phyloP scores from a whole-genome alignment of 2,329 filamentous ascomycete genomes.

The Metarhizium rileyi region DNA sequence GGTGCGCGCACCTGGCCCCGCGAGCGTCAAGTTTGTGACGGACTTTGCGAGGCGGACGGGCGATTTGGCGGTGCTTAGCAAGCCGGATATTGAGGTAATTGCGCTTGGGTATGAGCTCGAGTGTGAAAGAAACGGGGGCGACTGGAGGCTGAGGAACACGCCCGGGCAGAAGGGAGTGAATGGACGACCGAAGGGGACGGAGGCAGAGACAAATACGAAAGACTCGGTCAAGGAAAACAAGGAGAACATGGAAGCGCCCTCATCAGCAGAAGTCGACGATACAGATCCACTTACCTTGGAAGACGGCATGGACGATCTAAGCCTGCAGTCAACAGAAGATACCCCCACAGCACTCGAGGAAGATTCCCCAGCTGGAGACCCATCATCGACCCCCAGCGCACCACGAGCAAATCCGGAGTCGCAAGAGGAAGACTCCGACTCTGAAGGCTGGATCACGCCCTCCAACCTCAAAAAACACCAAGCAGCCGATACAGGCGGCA shows the following conservation, averaged over 20 bases:
- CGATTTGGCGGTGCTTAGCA: slow-evolving; percentile 78
- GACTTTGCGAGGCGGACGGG: slow-evolving; percentile 86
- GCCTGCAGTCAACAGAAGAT: slow-evolving; percentile 9
- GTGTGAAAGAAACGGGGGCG: slow-evolving; percentile 78
- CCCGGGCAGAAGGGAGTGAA: slow-evolving; percentile 75
- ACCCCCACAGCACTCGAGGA: not conserved
- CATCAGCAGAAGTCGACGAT: slow-evolving; percentile 10
- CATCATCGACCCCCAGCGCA: not conserved
- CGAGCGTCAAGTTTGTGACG: slow-evolving; percentile 68
- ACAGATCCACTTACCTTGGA: slow-evolving; percentile 11
- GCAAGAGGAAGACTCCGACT: slow-evolving; percentile 26
- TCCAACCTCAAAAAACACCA: slow-evolving; percentile 83
- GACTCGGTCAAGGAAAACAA: not conserved
- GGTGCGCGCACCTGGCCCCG: slow-evolving; percentile 61
- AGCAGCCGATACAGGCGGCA: slow-evolving; percentile 47
- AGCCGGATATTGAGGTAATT: slow-evolving; percentile 79
- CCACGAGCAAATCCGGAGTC: slow-evolving; percentile 10
- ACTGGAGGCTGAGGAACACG: slow-evolving; percentile 70
- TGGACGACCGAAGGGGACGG: slow-evolving; percentile 36
- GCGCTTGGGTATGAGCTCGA: slow-evolving; percentile 93
- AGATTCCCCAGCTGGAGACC: not conserved
- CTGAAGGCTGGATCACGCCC: slow-evolving; percentile 87
- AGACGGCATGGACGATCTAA: slow-evolving; percentile 15
- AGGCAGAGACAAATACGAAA: slow-evolving; percentile 15
- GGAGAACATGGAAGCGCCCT: not conserved